These are phyloP conservation scores for Trichoderma polysporum DNA, from an alignment of 2,329 filamentous ascomycete species.

Conservation along the genomic window DNA sequence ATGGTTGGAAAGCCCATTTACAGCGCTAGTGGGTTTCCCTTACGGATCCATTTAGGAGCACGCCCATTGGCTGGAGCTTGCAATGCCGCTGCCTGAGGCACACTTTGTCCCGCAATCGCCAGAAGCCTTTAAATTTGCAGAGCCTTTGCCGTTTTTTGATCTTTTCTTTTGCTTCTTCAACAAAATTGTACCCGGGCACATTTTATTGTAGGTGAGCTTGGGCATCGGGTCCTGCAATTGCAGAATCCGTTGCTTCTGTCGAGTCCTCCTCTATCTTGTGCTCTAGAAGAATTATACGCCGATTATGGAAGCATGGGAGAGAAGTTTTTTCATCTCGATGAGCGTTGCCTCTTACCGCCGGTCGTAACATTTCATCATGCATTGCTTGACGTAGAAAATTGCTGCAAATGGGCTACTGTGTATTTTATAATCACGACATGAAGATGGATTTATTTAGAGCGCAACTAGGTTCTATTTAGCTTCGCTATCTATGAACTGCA, in stretches of 20 bases:
- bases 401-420: neutral
- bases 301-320: conserved; percentile 72
- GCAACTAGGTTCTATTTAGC: no score
- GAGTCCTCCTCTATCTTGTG: conserved; percentile 74
- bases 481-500: conserved; percentile 72
- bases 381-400: neutral
- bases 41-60: conserved; percentile 45
- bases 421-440: neutral
- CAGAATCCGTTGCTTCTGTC: conserved; percentile 47
- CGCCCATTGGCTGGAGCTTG: conserved; percentile 41
- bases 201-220: conserved; percentile 73
- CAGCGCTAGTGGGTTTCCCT: conserved; percentile 21
- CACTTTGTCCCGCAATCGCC: neutral
- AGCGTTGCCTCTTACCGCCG: conserved; percentile 71
- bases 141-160: neutral
- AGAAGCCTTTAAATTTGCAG: neutral
- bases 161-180: conserved; percentile 32
- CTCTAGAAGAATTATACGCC: conserved; percentile 60
- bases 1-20: conserved; percentile 26
- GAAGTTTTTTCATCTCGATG: conserved; percentile 51
- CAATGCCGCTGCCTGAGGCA: conserved; percentile 40
- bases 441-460: neutral
- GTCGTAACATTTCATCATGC: conserved; percentile 58
- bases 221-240: conserved; percentile 41
- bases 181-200: conserved; percentile 65